Percentiles rank a stretch among this genome's conserved stretches.
Conservation (phyloP, 1,284 basidiomycete species). For the Volvariella volvacea region DNA sequence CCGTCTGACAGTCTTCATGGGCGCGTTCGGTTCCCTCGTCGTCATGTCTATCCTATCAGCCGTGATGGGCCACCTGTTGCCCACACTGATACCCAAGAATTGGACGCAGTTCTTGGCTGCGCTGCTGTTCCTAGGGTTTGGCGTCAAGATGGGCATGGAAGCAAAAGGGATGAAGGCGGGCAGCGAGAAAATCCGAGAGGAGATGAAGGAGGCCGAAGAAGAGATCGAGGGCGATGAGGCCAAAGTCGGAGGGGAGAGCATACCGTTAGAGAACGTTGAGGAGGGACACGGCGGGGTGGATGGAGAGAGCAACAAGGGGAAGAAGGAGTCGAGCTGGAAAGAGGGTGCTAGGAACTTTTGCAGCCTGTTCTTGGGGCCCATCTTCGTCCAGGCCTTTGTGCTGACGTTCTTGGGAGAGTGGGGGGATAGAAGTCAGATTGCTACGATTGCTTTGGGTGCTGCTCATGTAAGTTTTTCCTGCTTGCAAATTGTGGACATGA, state of each 20-base stretch:
- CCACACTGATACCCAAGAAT: constrained; percentile 72
- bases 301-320: constrained; percentile 10
- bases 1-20: constrained; percentile 79
- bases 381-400: constrained; percentile 93
- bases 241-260: constrained; percentile 33
- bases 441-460: constrained; percentile 93
- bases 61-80: constrained; percentile 80
- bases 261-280: constrained; percentile 61
- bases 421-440: constrained; percentile 97
- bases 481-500: constrained; percentile 8
- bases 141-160: constrained; percentile 80
- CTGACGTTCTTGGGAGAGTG: constrained; percentile 97
- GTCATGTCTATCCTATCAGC: constrained; percentile 93
- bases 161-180: constrained; percentile 71
- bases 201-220: constrained; percentile 88
- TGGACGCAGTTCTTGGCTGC: constrained; percentile 81
- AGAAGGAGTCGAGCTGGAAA: constrained; percentile 14
- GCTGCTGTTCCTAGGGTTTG: constrained; percentile 81
- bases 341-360: constrained; percentile 81
- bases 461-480: constrained; percentile 66
- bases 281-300: constrained; percentile 20
- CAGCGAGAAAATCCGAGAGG: constrained; percentile 80
- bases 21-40: constrained; percentile 83
- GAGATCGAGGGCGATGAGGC: constrained; percentile 76
- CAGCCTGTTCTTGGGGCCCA: constrained; percentile 81